Percentiles rank a stretch among this genome's conserved stretches.
Conservation (phyloP, 352 stramenopile genomes). For the Thalassiosira sp. region DNA sequence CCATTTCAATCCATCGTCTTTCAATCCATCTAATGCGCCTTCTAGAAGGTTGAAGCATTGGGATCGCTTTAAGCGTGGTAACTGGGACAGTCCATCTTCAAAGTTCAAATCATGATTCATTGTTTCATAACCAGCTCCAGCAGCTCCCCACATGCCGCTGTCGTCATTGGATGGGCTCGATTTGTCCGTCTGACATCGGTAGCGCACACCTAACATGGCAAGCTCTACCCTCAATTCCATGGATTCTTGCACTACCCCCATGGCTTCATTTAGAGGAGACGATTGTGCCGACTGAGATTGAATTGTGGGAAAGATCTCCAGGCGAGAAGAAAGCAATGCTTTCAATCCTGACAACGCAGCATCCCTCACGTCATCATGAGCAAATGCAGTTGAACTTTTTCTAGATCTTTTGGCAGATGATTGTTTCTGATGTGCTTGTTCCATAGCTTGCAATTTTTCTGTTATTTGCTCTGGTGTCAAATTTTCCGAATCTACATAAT, state of each 20-base stretch:
- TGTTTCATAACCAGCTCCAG: conserved; percentile 31
- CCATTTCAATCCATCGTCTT: conserved; percentile 23
- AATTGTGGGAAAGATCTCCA: conserved; percentile 49
- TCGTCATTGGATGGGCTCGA: conserved; percentile 18
- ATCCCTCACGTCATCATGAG: conserved; percentile 38
- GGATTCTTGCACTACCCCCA: conserved; percentile 40
- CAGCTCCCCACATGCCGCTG: conserved; percentile 15
- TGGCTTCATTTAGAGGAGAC: conserved; percentile 8
- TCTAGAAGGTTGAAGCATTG: conserved; percentile 70
- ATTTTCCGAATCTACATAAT: conserved; percentile 39
- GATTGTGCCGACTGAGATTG: conserved; percentile 25
- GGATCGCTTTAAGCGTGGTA: conserved; percentile 65
- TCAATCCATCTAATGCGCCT: conserved; percentile 45
- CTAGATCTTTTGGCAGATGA: neutral
- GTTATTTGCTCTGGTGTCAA: conserved; percentile 39
- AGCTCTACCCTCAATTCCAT: conserved; percentile 44
- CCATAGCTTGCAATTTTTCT: conserved; percentile 26
- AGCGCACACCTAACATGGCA: conserved; percentile 28
- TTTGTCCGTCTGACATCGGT: conserved; percentile 28
- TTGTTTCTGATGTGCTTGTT: conserved; percentile 1
- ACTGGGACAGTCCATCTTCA: conserved; percentile 51
- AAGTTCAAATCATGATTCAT: conserved; percentile 40
- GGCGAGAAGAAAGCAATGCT: conserved; percentile 29
- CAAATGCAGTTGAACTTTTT: neutral
- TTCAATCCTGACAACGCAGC: conserved; percentile 26